A percentile compares a stretch with the other conserved stretches of the same genome.
phyloP scores from a whole-genome alignment of 1,284 basidiomycete genomes.

The Ceratorhiza oryzae-sativae region DNA sequence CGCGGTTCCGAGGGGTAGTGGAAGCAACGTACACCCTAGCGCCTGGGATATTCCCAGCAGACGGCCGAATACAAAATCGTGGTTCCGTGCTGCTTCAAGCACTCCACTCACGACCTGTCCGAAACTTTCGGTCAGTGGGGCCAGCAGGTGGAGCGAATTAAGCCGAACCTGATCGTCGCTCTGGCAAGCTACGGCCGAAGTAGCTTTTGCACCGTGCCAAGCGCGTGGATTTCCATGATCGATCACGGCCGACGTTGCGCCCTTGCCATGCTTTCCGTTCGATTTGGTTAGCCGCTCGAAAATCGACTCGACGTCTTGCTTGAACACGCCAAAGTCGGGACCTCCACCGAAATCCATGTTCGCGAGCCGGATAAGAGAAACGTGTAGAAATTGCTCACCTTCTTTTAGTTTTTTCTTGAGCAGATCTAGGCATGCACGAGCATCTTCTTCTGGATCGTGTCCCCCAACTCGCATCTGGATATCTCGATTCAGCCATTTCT shows the following conservation, averaged over 20 bases:
- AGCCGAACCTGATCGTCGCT: conserved; percentile 68
- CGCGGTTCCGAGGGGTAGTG: background rate
- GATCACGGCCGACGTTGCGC: conserved; percentile 66
- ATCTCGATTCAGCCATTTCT: conserved; percentile 85
- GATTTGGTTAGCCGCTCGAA: conserved; percentile 80
- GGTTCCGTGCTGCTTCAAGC: conserved; percentile 63
- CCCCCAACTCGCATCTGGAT: conserved; percentile 81
- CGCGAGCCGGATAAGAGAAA: background rate
- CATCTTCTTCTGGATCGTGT: conserved; percentile 92
- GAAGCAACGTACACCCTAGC: conserved; percentile 68
- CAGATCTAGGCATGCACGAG: conserved; percentile 82
- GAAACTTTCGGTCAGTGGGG: background rate
- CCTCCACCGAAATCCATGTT: conserved; percentile 51
- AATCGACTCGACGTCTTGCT: conserved; percentile 80
- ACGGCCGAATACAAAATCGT: conserved; percentile 83
- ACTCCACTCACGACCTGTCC: conserved; percentile 66
- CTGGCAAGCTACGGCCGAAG: conserved; percentile 72
- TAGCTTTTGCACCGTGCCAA: conserved; percentile 81
- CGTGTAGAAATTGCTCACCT: conserved; percentile 54
- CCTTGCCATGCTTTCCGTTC: conserved; percentile 41
- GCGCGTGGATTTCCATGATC: conserved; percentile 83
- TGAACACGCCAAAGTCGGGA: conserved; percentile 84
- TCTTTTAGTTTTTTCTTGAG: conserved; percentile 79
- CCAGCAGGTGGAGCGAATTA: background rate
- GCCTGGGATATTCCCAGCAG: conserved; percentile 78